Percentiles rank a stretch among this genome's conserved stretches.
Conservation (phyloP, 225 moss, liverwort and hornwort species). For the Lunularia cruciata region DNA sequence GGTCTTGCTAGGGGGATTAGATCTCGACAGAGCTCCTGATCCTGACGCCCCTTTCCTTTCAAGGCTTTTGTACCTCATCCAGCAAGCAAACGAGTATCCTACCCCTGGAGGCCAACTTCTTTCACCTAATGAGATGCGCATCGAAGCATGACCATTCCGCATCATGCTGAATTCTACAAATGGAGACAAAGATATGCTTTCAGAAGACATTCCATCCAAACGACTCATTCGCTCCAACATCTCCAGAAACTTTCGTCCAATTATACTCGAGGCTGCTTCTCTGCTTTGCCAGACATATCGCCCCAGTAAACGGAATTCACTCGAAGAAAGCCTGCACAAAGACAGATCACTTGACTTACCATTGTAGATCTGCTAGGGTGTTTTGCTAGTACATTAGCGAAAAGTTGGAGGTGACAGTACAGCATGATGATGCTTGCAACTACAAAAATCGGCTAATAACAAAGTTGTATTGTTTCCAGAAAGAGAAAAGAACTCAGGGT, state of each 20-base stretch:
- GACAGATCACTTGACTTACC: neutral
- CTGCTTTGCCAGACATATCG: constrained; percentile 90
- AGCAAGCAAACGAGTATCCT: constrained; percentile 96
- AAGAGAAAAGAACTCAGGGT: neutral
- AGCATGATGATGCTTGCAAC: neutral
- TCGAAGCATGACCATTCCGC: constrained; percentile 73
- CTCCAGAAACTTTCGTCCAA: constrained; percentile 65
- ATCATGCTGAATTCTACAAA: constrained; percentile 84
- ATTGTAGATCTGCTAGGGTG: too few species aligned
- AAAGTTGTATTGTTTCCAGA: neutral
- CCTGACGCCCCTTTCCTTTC: constrained; percentile 35
- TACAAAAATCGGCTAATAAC: neutral
- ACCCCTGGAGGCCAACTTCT: constrained; percentile 96
- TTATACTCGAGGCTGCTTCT: constrained; percentile 58
- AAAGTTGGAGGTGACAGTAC: neutral
- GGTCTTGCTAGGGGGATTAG: constrained; percentile 42
- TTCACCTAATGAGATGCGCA: constrained; percentile 77
- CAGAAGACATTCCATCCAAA: constrained; percentile 58
- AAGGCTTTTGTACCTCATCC: constrained; percentile 71
- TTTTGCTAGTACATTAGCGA: too few species aligned
- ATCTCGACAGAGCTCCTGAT: constrained; percentile 24
- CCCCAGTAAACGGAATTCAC: constrained; percentile 79
- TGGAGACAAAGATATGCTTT: constrained; percentile 78
- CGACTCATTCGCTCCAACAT: constrained; percentile 74
- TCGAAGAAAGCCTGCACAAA: constrained; percentile 72